Percentiles rank a stretch among this genome's conserved stretches.
phyloP scores from a whole-genome alignment of 1,139 yeast species.

The Zhuliangozyma blackwelliae region DNA sequence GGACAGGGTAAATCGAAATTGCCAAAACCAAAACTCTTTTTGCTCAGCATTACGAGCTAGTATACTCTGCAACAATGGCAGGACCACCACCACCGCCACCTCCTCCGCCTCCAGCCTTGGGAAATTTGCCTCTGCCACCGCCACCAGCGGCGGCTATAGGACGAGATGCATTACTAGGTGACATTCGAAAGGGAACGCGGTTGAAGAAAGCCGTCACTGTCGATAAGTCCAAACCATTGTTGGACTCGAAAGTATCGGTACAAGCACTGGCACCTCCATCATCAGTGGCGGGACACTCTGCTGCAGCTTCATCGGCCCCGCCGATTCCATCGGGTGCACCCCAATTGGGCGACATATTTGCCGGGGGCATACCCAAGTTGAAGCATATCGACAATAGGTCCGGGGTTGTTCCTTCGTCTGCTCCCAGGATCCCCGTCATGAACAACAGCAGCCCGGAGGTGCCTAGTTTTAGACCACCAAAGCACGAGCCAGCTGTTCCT shows the following conservation, averaged over 20 bases:
- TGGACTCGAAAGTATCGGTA: constrained; percentile 29
- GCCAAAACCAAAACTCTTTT: no score
- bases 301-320: constrained; percentile 10
- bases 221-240: constrained; percentile 42
- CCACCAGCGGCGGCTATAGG: constrained; percentile 42
- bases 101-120: constrained; percentile 35
- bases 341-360: constrained; percentile 75
- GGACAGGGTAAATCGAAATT: no score
- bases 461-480: no score
- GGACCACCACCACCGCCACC: constrained; percentile 36
- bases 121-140: constrained; percentile 18
- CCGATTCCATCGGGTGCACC: constrained; percentile 35
- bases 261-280: constrained; percentile 7
- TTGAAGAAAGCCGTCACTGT: constrained; percentile 66
- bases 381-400: constrained; percentile 52
- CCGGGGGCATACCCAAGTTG: constrained; percentile 83
- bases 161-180: constrained; percentile 80
- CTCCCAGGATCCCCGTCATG: constrained; percentile 14
- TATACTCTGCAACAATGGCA: constrained; percentile 11
- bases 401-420: constrained; percentile 26
- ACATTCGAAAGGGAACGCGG: constrained; percentile 73
- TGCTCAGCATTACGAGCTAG: no score
- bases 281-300: constrained; percentile 3
- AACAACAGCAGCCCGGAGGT: constrained; percentile 4
- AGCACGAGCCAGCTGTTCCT: constrained; percentile 6